Percentiles rank a stretch among this genome's conserved stretches.
These are phyloP conservation scores for Polytrichum commune DNA, from an alignment of 225 moss, liverwort and hornwort species.

Conservation along the genomic window DNA sequence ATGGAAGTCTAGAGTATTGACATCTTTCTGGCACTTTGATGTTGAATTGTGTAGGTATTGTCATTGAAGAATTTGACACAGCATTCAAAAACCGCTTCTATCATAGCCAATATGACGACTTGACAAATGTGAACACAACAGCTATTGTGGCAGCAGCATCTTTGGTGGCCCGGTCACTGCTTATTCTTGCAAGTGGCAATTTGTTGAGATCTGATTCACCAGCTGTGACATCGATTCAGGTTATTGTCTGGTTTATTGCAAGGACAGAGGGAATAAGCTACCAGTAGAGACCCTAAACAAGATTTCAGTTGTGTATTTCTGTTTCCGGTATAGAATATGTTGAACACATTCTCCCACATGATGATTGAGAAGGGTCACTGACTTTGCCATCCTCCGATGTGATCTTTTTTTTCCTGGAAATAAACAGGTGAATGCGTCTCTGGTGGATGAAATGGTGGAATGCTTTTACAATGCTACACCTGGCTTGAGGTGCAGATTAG, in stretches of 20 bases:
- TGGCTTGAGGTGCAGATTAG: conserved; percentile 84
- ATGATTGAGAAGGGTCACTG: conserved; percentile 5
- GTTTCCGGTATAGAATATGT: too few species aligned
- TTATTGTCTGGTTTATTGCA: not conserved
- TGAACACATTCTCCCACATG: too few species aligned
- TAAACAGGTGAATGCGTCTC: conserved; percentile 66
- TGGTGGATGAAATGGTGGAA: conserved; percentile 72
- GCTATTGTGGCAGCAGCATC: conserved; percentile 62
- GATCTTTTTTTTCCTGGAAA: not conserved
- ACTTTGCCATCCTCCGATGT: conserved; percentile 12
- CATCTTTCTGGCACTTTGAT: not conserved
- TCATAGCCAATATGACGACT: conserved; percentile 76
- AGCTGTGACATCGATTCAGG: conserved; percentile 56
- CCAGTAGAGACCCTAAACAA: too few species aligned
- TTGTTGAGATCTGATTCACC: conserved; percentile 36
- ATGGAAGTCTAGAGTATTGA: not conserved
- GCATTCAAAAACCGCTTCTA: conserved; percentile 62
- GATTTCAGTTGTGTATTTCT: too few species aligned
- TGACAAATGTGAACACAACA: conserved; percentile 58
- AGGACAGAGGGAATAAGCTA: too few species aligned
- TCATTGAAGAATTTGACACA: conserved; percentile 89
- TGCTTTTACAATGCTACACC: conserved; percentile 55
- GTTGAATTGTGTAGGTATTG: conserved; percentile 56
- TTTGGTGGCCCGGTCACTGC: conserved; percentile 67
- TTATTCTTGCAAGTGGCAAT: conserved; percentile 70